These are phyloP conservation scores for Chimonanthus praecox DNA, from an alignment of 164 flowering plant species.

Conservation along the genomic window DNA sequence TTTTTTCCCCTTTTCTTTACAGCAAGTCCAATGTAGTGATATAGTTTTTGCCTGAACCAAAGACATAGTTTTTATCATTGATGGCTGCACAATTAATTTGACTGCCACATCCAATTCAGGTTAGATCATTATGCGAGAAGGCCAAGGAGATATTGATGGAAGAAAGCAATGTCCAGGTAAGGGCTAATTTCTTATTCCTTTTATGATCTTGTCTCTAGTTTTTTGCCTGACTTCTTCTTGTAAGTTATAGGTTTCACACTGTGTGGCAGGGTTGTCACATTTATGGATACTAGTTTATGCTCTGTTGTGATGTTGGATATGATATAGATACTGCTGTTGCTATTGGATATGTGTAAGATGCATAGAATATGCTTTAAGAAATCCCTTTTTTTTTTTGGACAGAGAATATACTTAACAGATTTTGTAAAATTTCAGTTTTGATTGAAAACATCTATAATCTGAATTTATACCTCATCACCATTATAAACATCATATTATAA, in stretches of 20 bases:
- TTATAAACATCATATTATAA: no score
- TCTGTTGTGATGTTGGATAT: not conserved
- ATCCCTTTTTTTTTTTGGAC: not conserved
- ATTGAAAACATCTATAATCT: not conserved
- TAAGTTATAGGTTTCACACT: not conserved
- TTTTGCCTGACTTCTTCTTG: not conserved
- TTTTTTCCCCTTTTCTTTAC: not conserved
- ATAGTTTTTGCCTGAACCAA: not conserved
- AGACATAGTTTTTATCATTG: not conserved
- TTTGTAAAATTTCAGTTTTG: not conserved
- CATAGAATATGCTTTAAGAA: not conserved
- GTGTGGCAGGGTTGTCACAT: not conserved
- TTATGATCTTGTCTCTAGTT: not conserved
- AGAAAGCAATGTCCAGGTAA: slow-evolving; percentile 96
- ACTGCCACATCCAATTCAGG: slow-evolving; percentile 31
- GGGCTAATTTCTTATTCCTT: not conserved
- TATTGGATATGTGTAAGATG: no score
- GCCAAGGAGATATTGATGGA: slow-evolving; percentile 95
- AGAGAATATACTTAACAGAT: no score
- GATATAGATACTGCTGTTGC: no score
- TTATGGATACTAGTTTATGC: not conserved
- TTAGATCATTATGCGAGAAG: slow-evolving; percentile 70
- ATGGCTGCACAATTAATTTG: not conserved
- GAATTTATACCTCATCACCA: no score
- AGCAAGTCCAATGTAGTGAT: not conserved